Evolutionary conservation across 306 rosid genomes (phyloP).

Genomic region (Acmispon strigosus): DNA sequence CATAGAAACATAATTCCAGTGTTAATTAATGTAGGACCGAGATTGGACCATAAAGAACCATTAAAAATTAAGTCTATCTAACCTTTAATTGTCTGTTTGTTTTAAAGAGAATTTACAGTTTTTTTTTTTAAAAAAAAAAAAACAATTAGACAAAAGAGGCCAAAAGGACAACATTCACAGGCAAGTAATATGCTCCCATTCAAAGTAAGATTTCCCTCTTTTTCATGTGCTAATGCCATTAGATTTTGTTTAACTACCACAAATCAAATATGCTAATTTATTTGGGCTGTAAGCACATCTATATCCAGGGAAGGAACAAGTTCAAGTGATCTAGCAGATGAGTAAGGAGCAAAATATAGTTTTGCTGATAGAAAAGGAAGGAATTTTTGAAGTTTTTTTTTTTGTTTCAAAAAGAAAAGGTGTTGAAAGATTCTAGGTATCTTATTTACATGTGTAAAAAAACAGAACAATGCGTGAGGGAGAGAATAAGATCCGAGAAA

Average conservation of each 20-base stretch:
- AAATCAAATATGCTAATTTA: background rate
- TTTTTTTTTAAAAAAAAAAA: too few species aligned
- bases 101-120: background rate
- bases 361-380: background rate
- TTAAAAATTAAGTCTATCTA: background rate
- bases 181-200: background rate
- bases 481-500: background rate
- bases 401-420: background rate
- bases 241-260: background rate
- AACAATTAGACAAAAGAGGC: background rate
- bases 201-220: background rate
- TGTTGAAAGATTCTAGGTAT: background rate
- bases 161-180: constrained; percentile 7
- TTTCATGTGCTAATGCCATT: background rate
- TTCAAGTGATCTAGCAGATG: constrained; percentile 21
- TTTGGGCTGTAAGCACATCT: background rate
- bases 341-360: background rate
- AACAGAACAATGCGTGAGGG: background rate
- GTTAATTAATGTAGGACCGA: background rate
- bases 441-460: too few species aligned
- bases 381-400: background rate
- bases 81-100: constrained; percentile 1
- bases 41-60: constrained; percentile 17
- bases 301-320: background rate
- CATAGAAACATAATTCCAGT: background rate